Evolutionary conservation across 2,329 filamentous ascomycete species (phyloP).

Genomic region (Passalora sequoiae): DNA sequence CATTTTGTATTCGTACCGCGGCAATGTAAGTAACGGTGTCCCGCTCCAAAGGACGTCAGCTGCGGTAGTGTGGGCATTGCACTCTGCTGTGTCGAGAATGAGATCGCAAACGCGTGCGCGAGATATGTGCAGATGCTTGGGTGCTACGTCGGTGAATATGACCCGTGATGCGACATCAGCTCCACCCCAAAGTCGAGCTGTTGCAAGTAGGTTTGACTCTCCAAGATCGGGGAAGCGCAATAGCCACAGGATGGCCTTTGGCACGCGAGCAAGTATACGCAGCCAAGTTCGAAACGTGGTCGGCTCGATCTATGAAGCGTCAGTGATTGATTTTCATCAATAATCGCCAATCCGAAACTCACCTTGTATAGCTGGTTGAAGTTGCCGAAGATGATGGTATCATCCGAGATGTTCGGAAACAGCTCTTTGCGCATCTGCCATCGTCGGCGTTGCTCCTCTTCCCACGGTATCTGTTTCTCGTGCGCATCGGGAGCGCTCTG

Average conservation of each 20-base stretch:
- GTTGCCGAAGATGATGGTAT: constrained; percentile 88
- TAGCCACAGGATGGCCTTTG: constrained; percentile 88
- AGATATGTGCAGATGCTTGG: constrained; percentile 89
- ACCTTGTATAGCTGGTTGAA: constrained; percentile 99
- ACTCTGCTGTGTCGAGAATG: constrained; percentile 95
- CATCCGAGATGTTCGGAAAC: constrained; percentile 76
- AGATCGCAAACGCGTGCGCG: constrained; percentile 87
- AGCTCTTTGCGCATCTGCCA: constrained; percentile 93
- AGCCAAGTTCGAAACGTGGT: constrained; percentile 95
- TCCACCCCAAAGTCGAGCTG: constrained; percentile 78
- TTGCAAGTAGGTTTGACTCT: constrained; percentile 75
- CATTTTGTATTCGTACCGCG: constrained; percentile 96
- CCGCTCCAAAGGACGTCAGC: constrained; percentile 96
- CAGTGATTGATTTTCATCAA: no score
- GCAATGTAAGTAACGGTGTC: constrained; percentile 83
- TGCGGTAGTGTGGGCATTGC: constrained; percentile 95
- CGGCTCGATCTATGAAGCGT: constrained; percentile 98
- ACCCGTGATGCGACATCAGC: constrained; percentile 79
- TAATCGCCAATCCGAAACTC: no score
- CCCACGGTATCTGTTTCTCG: constrained; percentile 68
- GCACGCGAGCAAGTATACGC: constrained; percentile 76
- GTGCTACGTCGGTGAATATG: constrained; percentile 92
- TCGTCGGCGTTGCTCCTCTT: constrained; percentile 71
- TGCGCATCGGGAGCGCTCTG: constrained; percentile 74
- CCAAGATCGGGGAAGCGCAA: constrained; percentile 94